Evolutionary conservation across 305 asterid genomes (phyloP).

Genomic region (Rubia occidens): DNA sequence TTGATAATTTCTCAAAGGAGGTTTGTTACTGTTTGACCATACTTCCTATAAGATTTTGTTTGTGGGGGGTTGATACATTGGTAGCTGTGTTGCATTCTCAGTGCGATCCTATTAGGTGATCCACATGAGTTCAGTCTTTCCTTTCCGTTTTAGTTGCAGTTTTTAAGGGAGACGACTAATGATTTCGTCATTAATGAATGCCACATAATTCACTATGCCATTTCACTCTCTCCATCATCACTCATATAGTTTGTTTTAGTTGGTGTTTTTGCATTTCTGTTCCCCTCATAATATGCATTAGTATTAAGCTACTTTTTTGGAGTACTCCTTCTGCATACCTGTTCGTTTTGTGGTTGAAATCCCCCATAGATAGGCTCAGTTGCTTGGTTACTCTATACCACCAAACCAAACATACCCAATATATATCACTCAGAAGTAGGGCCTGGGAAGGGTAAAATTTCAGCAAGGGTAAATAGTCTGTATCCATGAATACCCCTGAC

Average conservation of each 20-base stretch:
- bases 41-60: neutral
- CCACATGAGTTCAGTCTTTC: neutral
- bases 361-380: neutral
- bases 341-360: neutral
- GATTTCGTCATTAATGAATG: neutral
- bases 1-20: conserved; percentile 95
- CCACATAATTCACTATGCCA: neutral
- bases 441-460: neutral
- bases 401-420: too few species aligned
- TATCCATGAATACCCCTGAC: neutral
- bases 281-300: neutral
- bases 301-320: neutral
- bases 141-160: neutral
- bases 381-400: neutral
- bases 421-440: neutral
- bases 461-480: neutral
- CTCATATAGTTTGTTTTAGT: neutral
- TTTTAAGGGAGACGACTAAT: neutral
- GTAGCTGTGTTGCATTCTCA: neutral
- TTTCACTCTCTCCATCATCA: neutral
- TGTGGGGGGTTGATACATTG: neutral
- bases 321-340: neutral
- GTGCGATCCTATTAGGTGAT: neutral
- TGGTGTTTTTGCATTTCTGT: neutral
- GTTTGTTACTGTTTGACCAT: conserved; percentile 35